A percentile compares a stretch with the other conserved stretches of the same genome.
phyloP scores from a whole-genome alignment of 768 basidiomycete genomes.

The Amanita exitialis region DNA sequence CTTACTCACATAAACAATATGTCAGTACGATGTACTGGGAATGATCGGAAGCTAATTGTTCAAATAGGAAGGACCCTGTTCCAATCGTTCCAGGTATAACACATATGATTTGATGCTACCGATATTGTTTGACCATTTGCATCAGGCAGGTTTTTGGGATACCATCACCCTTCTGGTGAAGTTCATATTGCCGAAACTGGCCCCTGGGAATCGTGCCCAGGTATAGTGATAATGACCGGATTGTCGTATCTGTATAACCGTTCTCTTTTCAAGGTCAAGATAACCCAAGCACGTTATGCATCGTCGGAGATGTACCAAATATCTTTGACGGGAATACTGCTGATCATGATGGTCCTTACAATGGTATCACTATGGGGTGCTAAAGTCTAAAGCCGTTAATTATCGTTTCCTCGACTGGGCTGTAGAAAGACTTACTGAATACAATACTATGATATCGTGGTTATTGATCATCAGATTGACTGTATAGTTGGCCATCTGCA shows the following conservation, averaged over 20 bases:
- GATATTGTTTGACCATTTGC: conserved; percentile 5
- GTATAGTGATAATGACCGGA: conserved; percentile 15
- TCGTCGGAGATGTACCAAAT: conserved; percentile 35
- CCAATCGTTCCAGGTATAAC: conserved; percentile 28
- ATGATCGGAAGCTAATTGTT: not conserved
- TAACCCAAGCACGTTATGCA: not conserved
- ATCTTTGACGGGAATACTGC: conserved; percentile 30
- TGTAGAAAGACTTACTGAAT: too few relatives aligned
- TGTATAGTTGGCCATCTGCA: too few relatives aligned
- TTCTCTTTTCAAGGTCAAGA: not conserved
- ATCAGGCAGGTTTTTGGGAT: conserved; percentile 26
- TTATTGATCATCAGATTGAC: too few relatives aligned
- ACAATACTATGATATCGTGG: too few relatives aligned
- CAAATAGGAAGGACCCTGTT: conserved; percentile 25
- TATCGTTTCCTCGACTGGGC: too few relatives aligned
- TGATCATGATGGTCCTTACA: conserved; percentile 35
- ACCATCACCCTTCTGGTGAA: conserved; percentile 37
- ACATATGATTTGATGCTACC: not conserved
- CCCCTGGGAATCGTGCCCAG: conserved; percentile 48
- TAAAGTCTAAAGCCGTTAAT: not conserved
- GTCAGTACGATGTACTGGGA: conserved; percentile 1
- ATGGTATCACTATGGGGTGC: conserved; percentile 1
- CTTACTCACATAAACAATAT: conserved; percentile 54
- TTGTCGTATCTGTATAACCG: not conserved
- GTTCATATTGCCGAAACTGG: conserved; percentile 38